Base-by-base conservation (phyloP, 1,139 yeast species). In the Zygoascus hellenicus region DNA sequence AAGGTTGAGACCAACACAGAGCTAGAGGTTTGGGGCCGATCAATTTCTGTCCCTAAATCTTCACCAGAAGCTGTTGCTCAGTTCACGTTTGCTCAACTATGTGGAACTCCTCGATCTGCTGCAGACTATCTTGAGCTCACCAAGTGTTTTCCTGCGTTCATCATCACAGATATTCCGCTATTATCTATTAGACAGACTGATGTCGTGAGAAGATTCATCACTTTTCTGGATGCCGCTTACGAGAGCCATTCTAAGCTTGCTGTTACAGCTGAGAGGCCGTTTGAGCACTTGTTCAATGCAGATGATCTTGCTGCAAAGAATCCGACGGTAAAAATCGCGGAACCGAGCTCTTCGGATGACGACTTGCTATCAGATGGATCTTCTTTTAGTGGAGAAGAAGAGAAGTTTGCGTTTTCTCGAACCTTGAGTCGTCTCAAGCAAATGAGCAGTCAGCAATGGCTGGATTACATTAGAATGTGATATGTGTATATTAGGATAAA, bases 381-480 rank as follows among this genome's bases (percentile, higher is more conserved):
- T 32, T 80, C 88, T 80, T 90, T 92, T 68, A 85, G 84, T 40
- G 69, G 84, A 5, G 97, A 89, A 63, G 98, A 92, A 65, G 98
- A 92, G 67, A 78, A 83, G 65, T 92, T 92, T 71, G 98, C 98
- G 13, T 92, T 90, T 72, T 96, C 97, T 1, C 76, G 98, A 61
- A 97, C 97, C 0, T 72, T 92, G 53, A 83, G 94, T 56, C 77
- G 98, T 63, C 72, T 92, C 55, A 77, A 92, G 45, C 97, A 92
- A 59, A 92, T 92, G 97, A 83, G 95, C 57, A 84, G 96, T 4
- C 82, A 82, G 38, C 95, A 85, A 47, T 92, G 98, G 98, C 51
- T 52, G 17, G 57, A 52, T 3, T 43, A 46, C 29, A 36, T 47
- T 17, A 37, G 43, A 19, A 17, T 40, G 17, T 45, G 22, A 35